phyloP scores from a whole-genome alignment of 352 stramenopile genomes.

The Plasmopara halstedii region DNA sequence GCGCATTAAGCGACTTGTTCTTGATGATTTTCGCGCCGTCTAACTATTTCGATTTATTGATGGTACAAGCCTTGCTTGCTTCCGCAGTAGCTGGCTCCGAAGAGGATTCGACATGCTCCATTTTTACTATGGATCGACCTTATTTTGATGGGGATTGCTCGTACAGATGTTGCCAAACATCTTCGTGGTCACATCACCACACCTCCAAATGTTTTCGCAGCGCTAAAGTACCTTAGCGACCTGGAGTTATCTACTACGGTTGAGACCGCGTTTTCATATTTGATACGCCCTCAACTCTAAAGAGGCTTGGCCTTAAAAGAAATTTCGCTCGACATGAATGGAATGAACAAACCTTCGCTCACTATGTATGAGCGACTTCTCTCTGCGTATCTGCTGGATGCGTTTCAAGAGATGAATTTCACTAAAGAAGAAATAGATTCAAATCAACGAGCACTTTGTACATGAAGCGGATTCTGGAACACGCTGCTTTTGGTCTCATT shows the following conservation, averaged over 20 bases:
- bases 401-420: background rate
- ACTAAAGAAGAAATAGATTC: background rate
- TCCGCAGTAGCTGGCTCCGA: background rate
- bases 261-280: background rate
- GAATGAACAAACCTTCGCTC: background rate
- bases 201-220: background rate
- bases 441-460: background rate
- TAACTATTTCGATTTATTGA: background rate
- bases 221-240: background rate
- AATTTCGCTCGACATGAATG: too few species aligned
- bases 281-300: background rate
- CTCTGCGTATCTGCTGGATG: slow-evolving; percentile 1
- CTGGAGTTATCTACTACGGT: background rate
- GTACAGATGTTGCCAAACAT: background rate
- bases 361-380: background rate
- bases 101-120: background rate
- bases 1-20: background rate
- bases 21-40: background rate
- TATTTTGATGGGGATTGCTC: background rate
- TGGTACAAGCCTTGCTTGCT: background rate
- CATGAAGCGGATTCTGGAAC: background rate
- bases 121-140: background rate
- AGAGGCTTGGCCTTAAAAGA: background rate
- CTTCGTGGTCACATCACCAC: background rate
- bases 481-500: background rate